Base-by-base conservation (phyloP, 2,329 filamentous ascomycete genomes). In the Ophiocordyceps sinensis region DNA sequence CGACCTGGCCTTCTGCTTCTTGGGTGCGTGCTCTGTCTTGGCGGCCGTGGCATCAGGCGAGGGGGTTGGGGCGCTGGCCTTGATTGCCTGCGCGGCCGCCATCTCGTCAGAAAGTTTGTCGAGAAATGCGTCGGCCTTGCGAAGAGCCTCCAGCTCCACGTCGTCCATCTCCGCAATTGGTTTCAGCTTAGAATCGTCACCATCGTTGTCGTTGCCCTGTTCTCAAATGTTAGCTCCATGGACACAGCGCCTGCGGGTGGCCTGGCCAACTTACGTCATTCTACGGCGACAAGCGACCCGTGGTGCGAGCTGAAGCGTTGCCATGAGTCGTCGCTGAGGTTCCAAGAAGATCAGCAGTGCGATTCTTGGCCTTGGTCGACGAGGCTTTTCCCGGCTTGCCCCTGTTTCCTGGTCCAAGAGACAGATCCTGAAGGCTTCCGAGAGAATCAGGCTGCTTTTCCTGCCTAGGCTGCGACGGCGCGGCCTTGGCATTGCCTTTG, bases 211-310 rank as follows among this genome's bases (percentile, higher is more conserved):
- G 12, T 19, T 17, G 32, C 29, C 39, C 39, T 21, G 19, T n/a
- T 13, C 19, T 23, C 23, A 11, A 5, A 13, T 31, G 10, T 26
- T 26, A 26, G 29, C 26, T 36, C 19, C 14, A 14, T 28, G 28
- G 13, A 8, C 12, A 21, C 17, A 11, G 7, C 23, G 8, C 3
- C 23, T 6, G 14, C 8, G 19, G 3, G 8, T 19, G 12, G n/a
- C 5, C 15, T 8, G 19, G 34, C 19, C n/a, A 9, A 43, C 45
- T 43, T 28, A 53, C 51, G 31, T 49, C 47, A 31, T 51, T 47
- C 53, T 50, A 57, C 29, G 53, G 49, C 21, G 52, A 53, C 19
- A 56, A 43, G 19, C 53, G 48, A 28, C 52, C 53, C 10, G 5
- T n/a, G 14, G 17, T 35, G 32, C 9, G 9, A 17, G 14, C 9